Conservation (phyloP, 495 filamentous ascomycete species). For the Xylaria flabelliformis region DNA sequence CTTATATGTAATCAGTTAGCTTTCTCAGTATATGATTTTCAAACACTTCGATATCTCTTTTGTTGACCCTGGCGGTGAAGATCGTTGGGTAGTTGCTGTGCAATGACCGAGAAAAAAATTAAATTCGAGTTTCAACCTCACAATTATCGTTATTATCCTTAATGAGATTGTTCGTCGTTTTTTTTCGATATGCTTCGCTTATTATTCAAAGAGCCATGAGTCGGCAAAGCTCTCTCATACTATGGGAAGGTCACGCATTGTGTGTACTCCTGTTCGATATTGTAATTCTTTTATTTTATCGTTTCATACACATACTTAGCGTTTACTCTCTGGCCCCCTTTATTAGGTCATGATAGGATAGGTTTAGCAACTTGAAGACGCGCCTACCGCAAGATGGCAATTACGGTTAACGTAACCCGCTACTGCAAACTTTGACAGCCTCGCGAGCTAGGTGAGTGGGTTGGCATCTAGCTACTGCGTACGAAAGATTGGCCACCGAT, state of each 20-base stretch:
- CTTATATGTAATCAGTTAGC: constrained; percentile 10
- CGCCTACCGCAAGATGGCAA: constrained; percentile 26
- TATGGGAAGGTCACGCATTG: background rate
- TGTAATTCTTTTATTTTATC: background rate
- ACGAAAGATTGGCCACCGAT: background rate
- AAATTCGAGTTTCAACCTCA: background rate
- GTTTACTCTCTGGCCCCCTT: background rate
- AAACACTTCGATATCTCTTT: background rate
- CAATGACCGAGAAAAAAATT: background rate
- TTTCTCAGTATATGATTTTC: background rate
- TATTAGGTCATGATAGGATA: background rate
- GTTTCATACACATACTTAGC: constrained; percentile 34
- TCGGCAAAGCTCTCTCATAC: too few species aligned
- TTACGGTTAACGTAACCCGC: too few species aligned
- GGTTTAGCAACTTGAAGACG: constrained; percentile 29
- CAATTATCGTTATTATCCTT: background rate
- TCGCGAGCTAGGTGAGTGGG: constrained; percentile 44
- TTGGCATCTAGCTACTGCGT: constrained; percentile 46
- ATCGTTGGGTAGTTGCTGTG: background rate
- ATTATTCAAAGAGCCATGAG: background rate
- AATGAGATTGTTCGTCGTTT: background rate
- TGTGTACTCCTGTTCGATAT: background rate
- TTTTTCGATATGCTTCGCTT: background rate
- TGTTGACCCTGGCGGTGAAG: background rate
- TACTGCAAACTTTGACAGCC: constrained; percentile 56